phyloP scores from a whole-genome alignment of 116 monocot genomes.

The Papilionanthe hybrid region DNA sequence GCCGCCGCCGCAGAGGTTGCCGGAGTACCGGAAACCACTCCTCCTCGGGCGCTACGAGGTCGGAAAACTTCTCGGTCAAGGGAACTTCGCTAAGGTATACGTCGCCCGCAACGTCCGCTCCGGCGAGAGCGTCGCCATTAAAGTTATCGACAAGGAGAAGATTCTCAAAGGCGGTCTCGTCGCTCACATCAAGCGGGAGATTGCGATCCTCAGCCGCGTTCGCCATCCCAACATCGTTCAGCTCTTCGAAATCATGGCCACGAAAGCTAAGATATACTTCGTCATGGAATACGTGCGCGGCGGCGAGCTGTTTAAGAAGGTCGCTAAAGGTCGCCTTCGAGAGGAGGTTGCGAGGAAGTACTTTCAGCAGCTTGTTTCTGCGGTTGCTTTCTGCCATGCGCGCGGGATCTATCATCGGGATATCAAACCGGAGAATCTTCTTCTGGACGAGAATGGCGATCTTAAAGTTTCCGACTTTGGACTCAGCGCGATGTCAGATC shows the following conservation, averaged over 20 bases:
- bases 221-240: conserved; percentile 79
- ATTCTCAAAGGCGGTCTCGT: conserved; percentile 54
- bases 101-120: conserved; percentile 39
- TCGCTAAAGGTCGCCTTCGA: conserved; percentile 63
- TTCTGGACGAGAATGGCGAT: conserved; percentile 66
- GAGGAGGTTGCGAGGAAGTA: conserved; percentile 56
- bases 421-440: conserved; percentile 79
- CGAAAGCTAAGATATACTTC: conserved; percentile 78
- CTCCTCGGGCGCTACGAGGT: conserved; percentile 64
- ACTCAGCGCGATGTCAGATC: conserved; percentile 57
- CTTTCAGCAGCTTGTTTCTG: conserved; percentile 79
- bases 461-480: conserved; percentile 86
- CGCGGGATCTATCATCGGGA: conserved; percentile 79
- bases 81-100: conserved; percentile 81
- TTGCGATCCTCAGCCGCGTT: conserved; percentile 70
- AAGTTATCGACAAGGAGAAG: conserved; percentile 76
- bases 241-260: conserved; percentile 81
- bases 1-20: not conserved
- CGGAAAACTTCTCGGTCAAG: conserved; percentile 62
- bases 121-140: conserved; percentile 60
- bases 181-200: conserved; percentile 74
- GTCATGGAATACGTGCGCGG: conserved; percentile 80
- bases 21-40: conserved; percentile 6
- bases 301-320: conserved; percentile 62
- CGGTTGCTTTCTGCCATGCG: conserved; percentile 71